A percentile compares a stretch with the other conserved stretches of the same genome.
Conservation (phyloP, 2,329 filamentous ascomycete species). For the Colletotrichum limetticola region DNA sequence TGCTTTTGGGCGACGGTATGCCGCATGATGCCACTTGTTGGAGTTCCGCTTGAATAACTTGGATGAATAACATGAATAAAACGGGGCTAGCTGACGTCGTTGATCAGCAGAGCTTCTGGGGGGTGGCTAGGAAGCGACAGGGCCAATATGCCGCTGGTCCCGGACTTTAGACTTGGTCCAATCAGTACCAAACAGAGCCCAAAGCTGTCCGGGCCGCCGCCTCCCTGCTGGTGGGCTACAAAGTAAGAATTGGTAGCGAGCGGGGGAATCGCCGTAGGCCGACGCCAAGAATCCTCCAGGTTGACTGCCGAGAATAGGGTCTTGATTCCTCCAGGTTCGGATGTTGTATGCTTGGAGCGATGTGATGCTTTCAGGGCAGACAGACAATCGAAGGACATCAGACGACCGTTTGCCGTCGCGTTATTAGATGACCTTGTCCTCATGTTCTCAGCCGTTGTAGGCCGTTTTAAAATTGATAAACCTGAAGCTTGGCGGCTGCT, state of each 20-base stretch:
- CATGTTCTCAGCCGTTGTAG: not conserved
- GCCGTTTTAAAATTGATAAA: conserved; percentile 1
- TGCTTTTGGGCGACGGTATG: not conserved
- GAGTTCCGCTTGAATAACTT: conserved; percentile 1
- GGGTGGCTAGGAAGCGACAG: conserved; percentile 10
- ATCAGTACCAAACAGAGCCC: not conserved
- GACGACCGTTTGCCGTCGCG: conserved; percentile 11
- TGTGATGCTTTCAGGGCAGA: not conserved
- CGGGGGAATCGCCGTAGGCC: not conserved
- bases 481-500: conserved; percentile 7
- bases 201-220: conserved; percentile 2
- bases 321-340: not conserved
- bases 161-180: conserved; percentile 2
- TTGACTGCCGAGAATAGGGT: not conserved
- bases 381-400: not conserved
- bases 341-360: not conserved
- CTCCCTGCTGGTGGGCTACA: not conserved
- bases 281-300: conserved; percentile 5
- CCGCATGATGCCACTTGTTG: not conserved
- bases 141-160: conserved; percentile 23
- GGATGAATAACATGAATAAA: conserved; percentile 6
- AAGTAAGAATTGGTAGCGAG: conserved; percentile 7
- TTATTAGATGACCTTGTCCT: not conserved
- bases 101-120: conserved; percentile 22
- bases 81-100: conserved; percentile 30